Conservation (phyloP, 2,329 filamentous ascomycete genomes). For the Talaromyces marneffei region DNA sequence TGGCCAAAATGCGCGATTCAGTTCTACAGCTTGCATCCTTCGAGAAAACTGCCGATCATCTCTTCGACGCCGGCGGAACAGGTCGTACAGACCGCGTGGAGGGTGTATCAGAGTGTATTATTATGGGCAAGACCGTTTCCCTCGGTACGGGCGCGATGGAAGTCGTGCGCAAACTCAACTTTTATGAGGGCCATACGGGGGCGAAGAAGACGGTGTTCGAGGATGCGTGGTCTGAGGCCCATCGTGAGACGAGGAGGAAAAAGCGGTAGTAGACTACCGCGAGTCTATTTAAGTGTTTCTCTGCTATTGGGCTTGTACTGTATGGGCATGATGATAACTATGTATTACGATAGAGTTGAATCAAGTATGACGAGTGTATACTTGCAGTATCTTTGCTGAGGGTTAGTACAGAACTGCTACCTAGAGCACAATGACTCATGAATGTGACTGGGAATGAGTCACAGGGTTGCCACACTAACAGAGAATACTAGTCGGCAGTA, state of each 20-base stretch:
- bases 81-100: constrained; percentile 92
- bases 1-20: constrained; percentile 92
- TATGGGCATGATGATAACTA: neutral
- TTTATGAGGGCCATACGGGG: constrained; percentile 55
- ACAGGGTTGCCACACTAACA: neutral
- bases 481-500: neutral
- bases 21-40: constrained; percentile 93
- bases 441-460: neutral
- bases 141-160: constrained; percentile 90
- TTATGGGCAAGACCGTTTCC: constrained; percentile 92
- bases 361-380: neutral
- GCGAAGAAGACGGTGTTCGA: constrained; percentile 62
- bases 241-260: constrained; percentile 2
- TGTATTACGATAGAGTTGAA: constrained; percentile 4
- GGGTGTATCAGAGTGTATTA: constrained; percentile 93
- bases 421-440: neutral
- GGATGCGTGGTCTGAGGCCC: constrained; percentile 45
- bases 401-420: too few species aligned
- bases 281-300: neutral
- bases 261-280: neutral
- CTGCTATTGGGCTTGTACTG: neutral
- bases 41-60: constrained; percentile 95
- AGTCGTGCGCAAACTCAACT: constrained; percentile 70
- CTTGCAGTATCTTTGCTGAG: too few species aligned
- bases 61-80: constrained; percentile 87